Base-by-base conservation (phyloP, 2,329 filamentous ascomycete genomes). In the Nothophoma quercina region DNA sequence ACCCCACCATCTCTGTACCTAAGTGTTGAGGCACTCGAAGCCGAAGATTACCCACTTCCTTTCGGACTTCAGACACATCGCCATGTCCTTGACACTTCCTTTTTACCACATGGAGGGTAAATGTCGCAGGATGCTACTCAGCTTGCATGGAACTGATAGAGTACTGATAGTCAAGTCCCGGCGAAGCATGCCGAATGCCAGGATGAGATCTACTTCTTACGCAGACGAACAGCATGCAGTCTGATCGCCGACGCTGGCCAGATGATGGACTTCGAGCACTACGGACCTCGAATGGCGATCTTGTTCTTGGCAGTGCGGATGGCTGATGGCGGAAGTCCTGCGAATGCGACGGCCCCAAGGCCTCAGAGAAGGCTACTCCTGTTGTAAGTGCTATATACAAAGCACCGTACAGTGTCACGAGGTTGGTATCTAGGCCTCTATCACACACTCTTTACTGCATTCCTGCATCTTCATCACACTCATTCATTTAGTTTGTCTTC, bases 351-450 rank as follows among this genome's bases (percentile, higher is more conserved):
- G 38, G 50, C 8, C 28, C 44, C 22, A 10, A 53, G 50, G 43
- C n/a, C 50, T 53, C 42, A 38, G 9, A 34, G 4, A 10, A 43
- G 50, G 50, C 19, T 44, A 22, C 12, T 39, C 16, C 4, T 30
- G 26, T 7, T n/a, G n/a, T n/a, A n/a, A n/a, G n/a, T n/a, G n/a
- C 19, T 22, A 33, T 34, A 34, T 53, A 53, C 38, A 53, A 53
- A 43, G 33, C 39, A 25, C 26, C 10, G 1, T 21, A 16, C 33
- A 28, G 22, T 29, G 33, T 23, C 39, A 19, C 26, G 6, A 34
- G 7, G 21, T 23, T 30, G 32, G n/a, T 23, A 21, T 47, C 5
- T 28, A 34, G 16, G 26, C 26, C 28, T 29, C 19, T 21, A 23
- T 15, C 33, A 38, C 43, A 43, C 42, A 12, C 25, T 51, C 34